Evolutionary conservation across 129 eudicot species (phyloP).

Genomic region (Flaveria robusta): DNA sequence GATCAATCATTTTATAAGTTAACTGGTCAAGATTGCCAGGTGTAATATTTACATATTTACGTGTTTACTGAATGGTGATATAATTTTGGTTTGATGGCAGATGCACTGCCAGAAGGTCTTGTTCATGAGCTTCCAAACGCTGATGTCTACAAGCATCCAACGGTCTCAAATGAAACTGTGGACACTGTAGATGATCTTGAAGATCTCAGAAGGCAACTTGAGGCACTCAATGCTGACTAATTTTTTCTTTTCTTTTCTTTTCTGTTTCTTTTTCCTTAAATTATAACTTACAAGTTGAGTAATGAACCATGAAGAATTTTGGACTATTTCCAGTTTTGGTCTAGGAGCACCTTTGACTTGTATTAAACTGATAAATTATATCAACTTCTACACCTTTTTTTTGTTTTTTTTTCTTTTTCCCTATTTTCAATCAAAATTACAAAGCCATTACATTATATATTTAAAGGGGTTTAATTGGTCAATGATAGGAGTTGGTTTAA

Average conservation of each 20-base stretch:
- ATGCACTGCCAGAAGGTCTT: conserved; percentile 70
- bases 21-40: not conserved
- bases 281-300: conserved; percentile 1
- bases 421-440: no score
- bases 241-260: not conserved
- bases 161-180: conserved; percentile 17
- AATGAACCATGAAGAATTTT: conserved; percentile 29
- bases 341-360: conserved; percentile 8
- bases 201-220: conserved; percentile 45
- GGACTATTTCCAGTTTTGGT: conserved; percentile 20
- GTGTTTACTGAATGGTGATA: not conserved
- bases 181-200: conserved; percentile 46
- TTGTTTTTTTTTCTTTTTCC: no score
- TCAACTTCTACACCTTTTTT: not conserved
- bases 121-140: conserved; percentile 69
- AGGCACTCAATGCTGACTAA: conserved; percentile 40
- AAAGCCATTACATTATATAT: no score
- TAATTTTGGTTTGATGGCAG: conserved; percentile 28
- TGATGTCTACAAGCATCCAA: conserved; percentile 40
- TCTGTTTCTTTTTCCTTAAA: not conserved
- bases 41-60: not conserved
- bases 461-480: no score
- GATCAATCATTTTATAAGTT: not conserved
- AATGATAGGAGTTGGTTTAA: no score
- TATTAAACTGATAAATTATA: not conserved